Percentiles rank a stretch among this genome's conserved stretches.
Evolutionary conservation across 495 filamentous ascomycete genomes (phyloP).

Genomic region (Podospora pseudocomata): DNA sequence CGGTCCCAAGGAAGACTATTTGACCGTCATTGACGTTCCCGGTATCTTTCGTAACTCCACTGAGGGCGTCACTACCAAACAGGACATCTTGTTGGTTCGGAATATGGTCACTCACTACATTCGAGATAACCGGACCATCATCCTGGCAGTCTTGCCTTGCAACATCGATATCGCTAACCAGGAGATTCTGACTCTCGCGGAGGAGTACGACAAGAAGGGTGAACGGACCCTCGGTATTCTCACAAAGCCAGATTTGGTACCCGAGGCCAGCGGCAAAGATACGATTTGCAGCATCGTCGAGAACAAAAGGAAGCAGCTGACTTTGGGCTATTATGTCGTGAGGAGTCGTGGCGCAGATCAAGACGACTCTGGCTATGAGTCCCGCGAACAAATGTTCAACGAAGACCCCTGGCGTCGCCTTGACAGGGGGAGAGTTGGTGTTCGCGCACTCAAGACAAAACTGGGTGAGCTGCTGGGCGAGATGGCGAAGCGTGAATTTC

Average conservation of each 20-base stretch:
- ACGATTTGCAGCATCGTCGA: conserved; percentile 45
- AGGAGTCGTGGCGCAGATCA: conserved; percentile 48
- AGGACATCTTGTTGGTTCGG: conserved; percentile 48
- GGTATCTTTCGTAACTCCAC: conserved; percentile 59
- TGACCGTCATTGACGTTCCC: conserved; percentile 62
- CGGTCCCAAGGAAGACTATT: conserved; percentile 52
- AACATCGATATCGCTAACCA: conserved; percentile 60
- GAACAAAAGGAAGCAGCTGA: conserved; percentile 37
- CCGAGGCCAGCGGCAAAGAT: conserved; percentile 43
- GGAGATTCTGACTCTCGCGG: conserved; percentile 54
- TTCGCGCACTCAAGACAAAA: conserved; percentile 43
- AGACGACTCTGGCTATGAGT: conserved; percentile 15
- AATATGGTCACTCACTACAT: conserved; percentile 53
- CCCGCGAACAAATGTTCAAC: conserved; percentile 31
- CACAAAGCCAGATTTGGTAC: conserved; percentile 56
- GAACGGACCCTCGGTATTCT: conserved; percentile 55
- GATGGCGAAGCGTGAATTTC: conserved; percentile 48
- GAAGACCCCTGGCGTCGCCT: conserved; percentile 43
- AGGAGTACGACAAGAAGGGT: conserved; percentile 46
- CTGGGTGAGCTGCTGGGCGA: conserved; percentile 42
- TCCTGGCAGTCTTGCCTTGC: conserved; percentile 55
- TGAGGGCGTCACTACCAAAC: conserved; percentile 43
- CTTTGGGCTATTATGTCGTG: conserved; percentile 55
- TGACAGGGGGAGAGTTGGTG: conserved; percentile 45
- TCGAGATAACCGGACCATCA: conserved; percentile 46